Base-by-base conservation (phyloP, 345 rosid species). In the Nasturtium officinale region DNA sequence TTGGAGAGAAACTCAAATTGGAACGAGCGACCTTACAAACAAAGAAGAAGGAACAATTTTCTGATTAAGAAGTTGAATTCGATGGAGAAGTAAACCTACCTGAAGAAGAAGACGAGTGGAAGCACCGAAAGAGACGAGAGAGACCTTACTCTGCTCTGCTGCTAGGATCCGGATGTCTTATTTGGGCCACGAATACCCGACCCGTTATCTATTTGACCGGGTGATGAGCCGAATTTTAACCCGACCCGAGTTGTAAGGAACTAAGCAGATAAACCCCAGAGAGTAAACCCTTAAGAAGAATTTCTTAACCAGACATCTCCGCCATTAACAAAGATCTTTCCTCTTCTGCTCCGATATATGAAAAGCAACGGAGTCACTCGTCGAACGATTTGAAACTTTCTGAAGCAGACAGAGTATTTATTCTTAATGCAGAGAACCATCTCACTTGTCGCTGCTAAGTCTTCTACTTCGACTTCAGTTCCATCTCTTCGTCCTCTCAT, bases 401-500 rank as follows among this genome's bases (percentile, higher is more conserved):
- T 56, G 69, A 43, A 52, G 52, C 62, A 61, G 48, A 11, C 30
- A 40, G 68, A 50, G 58, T 43, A 20, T 53, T 72, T 43, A 20
- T 53, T 72, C 30, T 32, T 26, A 80, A 77, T 80, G 80, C 83
- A 47, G 47, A 69, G 77, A 65, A 72, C 76, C 30, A 62, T 84
- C 32, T 40, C 63, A 10, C 51, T 75, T 30, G 38, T 65, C 47
- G 66, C 72, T 60, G 43, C 75, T 58, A 67, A 69, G 65, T 35
- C 71, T 70, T 61, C 77, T 60, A 43, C 77, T 42, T 68, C 80
- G 30, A 72, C 82, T 72, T 69, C 83, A 29, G 18, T 71, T 62
- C 75, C 66, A 8, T 80, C 81, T 66, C 69, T 81, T 69, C 65
- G 50, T 61, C 83, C 82, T 7, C 50, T 69, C 67, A 83, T 81